phyloP scores from a whole-genome alignment of 495 filamentous ascomycete genomes.

The Neurospora sublineolata region DNA sequence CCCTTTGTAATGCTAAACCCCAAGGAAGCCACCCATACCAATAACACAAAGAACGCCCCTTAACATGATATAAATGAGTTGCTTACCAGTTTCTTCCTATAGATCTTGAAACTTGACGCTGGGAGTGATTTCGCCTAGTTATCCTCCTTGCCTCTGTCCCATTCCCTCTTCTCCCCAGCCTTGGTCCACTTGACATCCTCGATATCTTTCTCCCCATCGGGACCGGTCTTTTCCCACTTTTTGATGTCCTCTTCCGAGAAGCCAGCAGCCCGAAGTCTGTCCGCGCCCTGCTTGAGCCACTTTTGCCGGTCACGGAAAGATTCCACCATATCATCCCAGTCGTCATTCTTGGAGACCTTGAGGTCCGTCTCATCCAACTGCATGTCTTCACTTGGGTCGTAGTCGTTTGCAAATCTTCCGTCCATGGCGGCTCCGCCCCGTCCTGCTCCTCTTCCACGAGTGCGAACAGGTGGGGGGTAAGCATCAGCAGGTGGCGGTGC shows the following conservation, averaged over 20 bases:
- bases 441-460: slow-evolving; percentile 66
- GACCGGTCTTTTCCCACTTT: slow-evolving; percentile 59
- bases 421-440: slow-evolving; percentile 59
- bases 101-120: background rate
- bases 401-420: slow-evolving; percentile 60
- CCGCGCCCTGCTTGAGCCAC: slow-evolving; percentile 70
- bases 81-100: background rate
- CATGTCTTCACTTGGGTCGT: slow-evolving; percentile 66
- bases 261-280: slow-evolving; percentile 64
- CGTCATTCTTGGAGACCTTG: slow-evolving; percentile 29
- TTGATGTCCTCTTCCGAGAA: slow-evolving; percentile 67
- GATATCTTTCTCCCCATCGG: slow-evolving; percentile 40
- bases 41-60: background rate
- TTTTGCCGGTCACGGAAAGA: slow-evolving; percentile 67
- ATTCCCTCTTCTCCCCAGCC: slow-evolving; percentile 72
- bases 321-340: slow-evolving; percentile 80
- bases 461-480: slow-evolving; percentile 32
- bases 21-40: background rate
- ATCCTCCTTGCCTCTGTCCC: slow-evolving; percentile 44
- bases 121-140: background rate
- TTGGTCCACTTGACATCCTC: slow-evolving; percentile 72
- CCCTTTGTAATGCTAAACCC: background rate
- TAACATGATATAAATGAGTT: background rate
- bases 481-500: slow-evolving; percentile 39
- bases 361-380: slow-evolving; percentile 33